Evolutionary conservation across 2,329 filamentous ascomycete genomes (phyloP).

Genomic region (Immersiporthe knoxdaviesiana): DNA sequence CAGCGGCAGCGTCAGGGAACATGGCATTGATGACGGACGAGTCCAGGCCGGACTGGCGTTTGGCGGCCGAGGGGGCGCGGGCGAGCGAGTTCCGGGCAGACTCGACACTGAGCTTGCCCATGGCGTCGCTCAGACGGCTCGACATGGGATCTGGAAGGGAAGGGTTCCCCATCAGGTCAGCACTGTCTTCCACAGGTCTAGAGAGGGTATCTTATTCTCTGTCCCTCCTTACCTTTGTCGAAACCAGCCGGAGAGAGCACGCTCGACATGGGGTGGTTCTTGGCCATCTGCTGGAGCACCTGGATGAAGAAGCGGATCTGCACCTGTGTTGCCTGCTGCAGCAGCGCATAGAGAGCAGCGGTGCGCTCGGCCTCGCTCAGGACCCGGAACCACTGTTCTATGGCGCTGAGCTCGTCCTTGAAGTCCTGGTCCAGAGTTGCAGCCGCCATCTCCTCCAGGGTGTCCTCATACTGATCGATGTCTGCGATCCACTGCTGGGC

Average conservation of each 20-base stretch:
- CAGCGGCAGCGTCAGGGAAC: constrained; percentile 97
- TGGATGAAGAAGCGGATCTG: constrained; percentile 99
- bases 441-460: constrained; percentile 96
- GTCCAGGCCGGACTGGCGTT: constrained; percentile 94
- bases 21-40: constrained; percentile 94
- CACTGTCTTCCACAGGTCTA: not conserved
- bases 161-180: constrained; percentile 31
- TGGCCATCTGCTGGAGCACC: constrained; percentile 98
- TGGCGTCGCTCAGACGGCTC: constrained; percentile 90
- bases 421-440: constrained; percentile 99
- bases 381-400: constrained; percentile 99
- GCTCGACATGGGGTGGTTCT: constrained; percentile 95
- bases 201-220: not conserved
- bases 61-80: constrained; percentile 77
- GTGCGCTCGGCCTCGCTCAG: constrained; percentile 96
- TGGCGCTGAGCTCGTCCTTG: constrained; percentile 97
- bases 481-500: constrained; percentile 99
- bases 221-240: constrained; percentile 76
- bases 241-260: constrained; percentile 94
- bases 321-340: constrained; percentile 98
- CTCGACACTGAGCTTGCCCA: constrained; percentile 91
- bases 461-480: constrained; percentile 99
- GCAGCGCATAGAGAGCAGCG: constrained; percentile 88
- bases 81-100: constrained; percentile 84
- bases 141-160: constrained; percentile 92